Evolutionary conservation across 2,329 filamentous ascomycete genomes (phyloP).

Genomic region (Magnaporthales sp.): DNA sequence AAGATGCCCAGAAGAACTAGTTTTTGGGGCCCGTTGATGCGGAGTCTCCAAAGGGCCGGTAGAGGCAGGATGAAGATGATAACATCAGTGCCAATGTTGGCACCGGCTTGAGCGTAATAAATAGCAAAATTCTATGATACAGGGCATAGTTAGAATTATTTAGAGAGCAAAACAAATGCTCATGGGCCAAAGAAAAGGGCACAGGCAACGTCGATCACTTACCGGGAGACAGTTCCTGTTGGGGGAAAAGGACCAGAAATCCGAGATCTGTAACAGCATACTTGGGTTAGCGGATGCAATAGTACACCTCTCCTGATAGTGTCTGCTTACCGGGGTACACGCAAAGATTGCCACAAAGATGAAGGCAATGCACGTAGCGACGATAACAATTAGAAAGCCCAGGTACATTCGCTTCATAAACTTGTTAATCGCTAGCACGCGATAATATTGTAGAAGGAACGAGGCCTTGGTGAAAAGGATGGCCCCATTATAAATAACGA

Average conservation of each 20-base stretch:
- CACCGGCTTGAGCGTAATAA: neutral
- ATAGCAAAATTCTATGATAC: neutral
- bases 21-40: neutral
- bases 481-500: neutral
- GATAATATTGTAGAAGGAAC: neutral
- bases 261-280: neutral
- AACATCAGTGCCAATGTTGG: neutral
- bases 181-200: too few relatives aligned
- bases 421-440: neutral
- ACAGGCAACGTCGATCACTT: neutral
- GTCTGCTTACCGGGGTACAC: neutral
- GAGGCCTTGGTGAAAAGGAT: neutral
- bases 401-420: neutral
- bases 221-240: neutral
- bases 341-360: neutral
- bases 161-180: neutral
- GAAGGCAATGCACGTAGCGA: neutral
- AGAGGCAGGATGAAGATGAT: neutral
- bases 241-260: neutral
- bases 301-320: neutral
- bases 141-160: too few relatives aligned
- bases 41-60: neutral
- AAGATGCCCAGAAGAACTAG: neutral
- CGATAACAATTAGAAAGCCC: neutral
- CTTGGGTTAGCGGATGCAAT: neutral